Percentiles rank a stretch among this genome's conserved stretches.
Evolutionary conservation across 108 stramenopile genomes (phyloP).

Genomic region (Cyclotella baltica): DNA sequence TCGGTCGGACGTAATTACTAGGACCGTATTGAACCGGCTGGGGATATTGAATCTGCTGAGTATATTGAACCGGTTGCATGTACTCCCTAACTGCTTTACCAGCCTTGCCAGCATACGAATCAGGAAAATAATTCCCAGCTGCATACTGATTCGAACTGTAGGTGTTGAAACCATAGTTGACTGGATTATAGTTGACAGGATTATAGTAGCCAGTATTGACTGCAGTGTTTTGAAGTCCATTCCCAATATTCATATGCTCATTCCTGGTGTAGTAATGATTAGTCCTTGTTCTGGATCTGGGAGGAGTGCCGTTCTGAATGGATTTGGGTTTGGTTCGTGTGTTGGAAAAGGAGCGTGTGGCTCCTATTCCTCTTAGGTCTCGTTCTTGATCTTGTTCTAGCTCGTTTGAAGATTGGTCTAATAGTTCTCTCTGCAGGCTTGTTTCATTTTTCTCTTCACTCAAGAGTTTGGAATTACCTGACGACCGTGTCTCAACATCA

Average conservation of each 20-base stretch:
- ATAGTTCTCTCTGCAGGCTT: no score
- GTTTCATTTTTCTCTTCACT: no score
- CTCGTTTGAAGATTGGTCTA: not conserved
- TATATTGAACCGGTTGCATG: no score
- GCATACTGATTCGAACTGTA: not conserved
- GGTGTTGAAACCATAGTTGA: not conserved
- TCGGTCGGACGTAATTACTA: not conserved
- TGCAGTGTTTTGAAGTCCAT: conserved; percentile 6
- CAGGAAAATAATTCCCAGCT: not conserved
- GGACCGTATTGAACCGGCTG: conserved; percentile 1
- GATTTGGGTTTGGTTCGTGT: not conserved
- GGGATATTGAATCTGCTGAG: no score
- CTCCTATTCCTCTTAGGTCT: not conserved
- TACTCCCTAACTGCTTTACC: not conserved
- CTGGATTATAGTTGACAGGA: not conserved
- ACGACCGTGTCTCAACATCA: no score
- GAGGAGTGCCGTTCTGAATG: not conserved
- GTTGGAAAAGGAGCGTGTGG: not conserved
- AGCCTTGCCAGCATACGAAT: not conserved
- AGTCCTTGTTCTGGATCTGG: no score
- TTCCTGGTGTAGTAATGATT: conserved; percentile 5
- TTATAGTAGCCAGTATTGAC: not conserved
- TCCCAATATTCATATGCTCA: not conserved
- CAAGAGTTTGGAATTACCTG: no score
- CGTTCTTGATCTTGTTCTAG: not conserved